These are phyloP conservation scores for Cucumis hystrix DNA, from an alignment of 306 rosid species.

Conservation along the genomic window DNA sequence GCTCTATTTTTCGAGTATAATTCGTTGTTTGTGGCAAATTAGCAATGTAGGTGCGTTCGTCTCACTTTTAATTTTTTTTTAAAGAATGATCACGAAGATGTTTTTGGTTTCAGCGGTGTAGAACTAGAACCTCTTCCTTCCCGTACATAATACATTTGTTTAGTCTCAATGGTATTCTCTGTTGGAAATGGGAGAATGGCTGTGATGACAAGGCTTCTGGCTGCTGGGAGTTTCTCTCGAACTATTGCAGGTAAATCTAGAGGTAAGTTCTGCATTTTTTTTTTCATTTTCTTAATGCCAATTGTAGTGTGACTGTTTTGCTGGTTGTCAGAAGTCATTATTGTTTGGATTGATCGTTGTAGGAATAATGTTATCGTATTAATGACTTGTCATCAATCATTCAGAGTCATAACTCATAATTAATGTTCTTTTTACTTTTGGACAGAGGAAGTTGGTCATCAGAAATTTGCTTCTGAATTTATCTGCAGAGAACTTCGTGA, in stretches of 20 bases:
- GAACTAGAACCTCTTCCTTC: background rate
- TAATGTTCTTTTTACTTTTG: background rate
- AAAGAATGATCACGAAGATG: background rate
- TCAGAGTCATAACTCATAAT: background rate
- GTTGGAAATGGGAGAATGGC: constrained; percentile 77
- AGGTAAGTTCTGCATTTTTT: background rate
- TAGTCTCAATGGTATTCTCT: constrained; percentile 42
- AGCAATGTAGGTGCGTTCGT: background rate
- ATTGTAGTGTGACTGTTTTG: background rate
- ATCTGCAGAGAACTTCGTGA: constrained; percentile 47
- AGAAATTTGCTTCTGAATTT: constrained; percentile 50
- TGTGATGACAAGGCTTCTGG: constrained; percentile 64
- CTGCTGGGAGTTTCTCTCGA: constrained; percentile 42
- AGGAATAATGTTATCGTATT: background rate
- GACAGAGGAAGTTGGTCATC: constrained; percentile 53
- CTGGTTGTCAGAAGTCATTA: background rate
- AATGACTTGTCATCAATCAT: background rate
- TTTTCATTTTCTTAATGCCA: background rate
- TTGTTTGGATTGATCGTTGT: background rate
- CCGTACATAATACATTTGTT: background rate
- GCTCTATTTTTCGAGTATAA: background rate
- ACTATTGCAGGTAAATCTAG: constrained; percentile 35
- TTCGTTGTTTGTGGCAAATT: background rate
- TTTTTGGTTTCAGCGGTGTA: background rate
- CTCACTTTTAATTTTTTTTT: background rate